Evolutionary conservation across 352 stramenopile genomes (phyloP), one percentile per base, ranked within the genome.

Genomic region (Phytophthora pini): DNA sequence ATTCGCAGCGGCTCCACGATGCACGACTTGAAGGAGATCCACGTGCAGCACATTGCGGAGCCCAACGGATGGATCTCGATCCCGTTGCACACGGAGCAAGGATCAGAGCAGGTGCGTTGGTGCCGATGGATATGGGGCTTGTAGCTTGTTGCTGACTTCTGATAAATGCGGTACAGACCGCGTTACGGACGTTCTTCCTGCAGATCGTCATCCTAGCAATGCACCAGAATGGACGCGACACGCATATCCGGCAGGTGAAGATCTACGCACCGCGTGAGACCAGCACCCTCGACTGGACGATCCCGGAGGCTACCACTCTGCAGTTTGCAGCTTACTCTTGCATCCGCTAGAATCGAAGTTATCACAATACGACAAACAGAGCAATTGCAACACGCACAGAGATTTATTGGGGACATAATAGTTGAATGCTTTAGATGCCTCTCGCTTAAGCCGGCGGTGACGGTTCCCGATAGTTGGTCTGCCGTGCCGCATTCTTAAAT

Each of bases 181-280:
- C 82, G 5, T 65, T 91, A 48, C 92, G 95, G 20, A 96, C 97
- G 11, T 98, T 99, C 73, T 94, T 99, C 56, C 73, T 99, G 53
- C 97, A 99, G 67, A 97, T 99, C 50, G 94, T 91, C 27, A 90
- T 99, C 52, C 72, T 97, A 6, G 91, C 90, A 17, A 99, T 99
- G 97, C 97, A 99, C 74, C 97, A 99, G 79, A 99, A 99, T 78
- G 97, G 97, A 29, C 79, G 94, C 26, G 97, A 99, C 67, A 99
- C 95, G 10, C 96, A 99, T 64, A 93, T 99, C 26, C 87, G 97
- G 26, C 95, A 98, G 52, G 84, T 98, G 34, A 98, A 97, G 56
- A 76, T 98, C 45, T 98, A 89, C 69, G 84, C 93, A 15, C 90
- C 93, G 13, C 73, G 92, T 5, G 73, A 91, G 60, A 26, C 63